phyloP scores from a whole-genome alignment of 768 basidiomycete genomes.

The Albatrellus ellisii region DNA sequence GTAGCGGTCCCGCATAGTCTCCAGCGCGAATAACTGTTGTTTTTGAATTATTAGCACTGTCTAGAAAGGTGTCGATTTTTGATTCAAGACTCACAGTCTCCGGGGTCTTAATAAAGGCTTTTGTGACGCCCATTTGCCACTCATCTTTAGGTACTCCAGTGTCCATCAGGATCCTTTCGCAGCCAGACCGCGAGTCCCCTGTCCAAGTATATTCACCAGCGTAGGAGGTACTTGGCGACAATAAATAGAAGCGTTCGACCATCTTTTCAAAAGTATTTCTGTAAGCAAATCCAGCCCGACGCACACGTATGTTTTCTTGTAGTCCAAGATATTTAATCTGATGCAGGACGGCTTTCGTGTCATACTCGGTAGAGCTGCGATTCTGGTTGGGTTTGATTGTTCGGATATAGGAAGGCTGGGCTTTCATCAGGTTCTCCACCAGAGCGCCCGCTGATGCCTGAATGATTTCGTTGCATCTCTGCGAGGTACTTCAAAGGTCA shows the following conservation, averaged over 20 bases:
- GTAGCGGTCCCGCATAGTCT: conserved; percentile 97
- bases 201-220: conserved; percentile 98
- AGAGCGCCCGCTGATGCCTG: conserved; percentile 89
- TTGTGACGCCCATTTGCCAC: conserved; percentile 99
- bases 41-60: conserved; percentile 2
- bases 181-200: conserved; percentile 82
- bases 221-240: conserved; percentile 92
- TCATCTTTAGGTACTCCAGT: conserved; percentile 94
- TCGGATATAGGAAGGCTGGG: conserved; percentile 95
- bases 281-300: conserved; percentile 96
- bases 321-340: conserved; percentile 99
- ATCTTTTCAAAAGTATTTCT: conserved; percentile 98
- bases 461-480: neutral
- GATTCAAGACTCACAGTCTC: conserved; percentile 58
- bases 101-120: conserved; percentile 99
- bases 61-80: neutral
- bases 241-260: conserved; percentile 94
- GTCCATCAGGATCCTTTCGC: conserved; percentile 84
- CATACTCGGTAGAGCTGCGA: conserved; percentile 83
- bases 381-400: conserved; percentile 99
- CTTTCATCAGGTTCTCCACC: conserved; percentile 95
- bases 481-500: neutral
- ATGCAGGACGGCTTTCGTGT: conserved; percentile 89
- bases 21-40: conserved; percentile 82
- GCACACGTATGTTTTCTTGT: conserved; percentile 96